Conservation (phyloP, 345 rosid species). For the Gossypium australe region DNA sequence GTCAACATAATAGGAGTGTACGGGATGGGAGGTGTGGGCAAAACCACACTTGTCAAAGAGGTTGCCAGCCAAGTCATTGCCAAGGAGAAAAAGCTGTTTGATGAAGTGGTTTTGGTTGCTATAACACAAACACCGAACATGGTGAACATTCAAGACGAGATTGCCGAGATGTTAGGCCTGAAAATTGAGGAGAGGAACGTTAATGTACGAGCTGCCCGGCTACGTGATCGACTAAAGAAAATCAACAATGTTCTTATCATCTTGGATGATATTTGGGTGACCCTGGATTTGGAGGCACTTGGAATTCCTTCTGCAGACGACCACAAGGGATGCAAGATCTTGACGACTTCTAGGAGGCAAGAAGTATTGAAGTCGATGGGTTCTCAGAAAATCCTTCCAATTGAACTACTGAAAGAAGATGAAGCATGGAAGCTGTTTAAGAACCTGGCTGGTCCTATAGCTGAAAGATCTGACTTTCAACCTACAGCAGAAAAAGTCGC, state of each 20-base stretch:
- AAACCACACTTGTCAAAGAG: not conserved
- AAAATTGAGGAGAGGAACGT: not conserved
- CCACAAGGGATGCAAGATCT: conserved; percentile 13
- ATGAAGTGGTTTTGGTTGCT: not conserved
- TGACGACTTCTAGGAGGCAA: conserved; percentile 9
- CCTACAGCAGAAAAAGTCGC: conserved; percentile 10
- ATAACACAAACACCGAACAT: not conserved
- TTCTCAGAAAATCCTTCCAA: not conserved
- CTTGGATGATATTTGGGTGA: not conserved
- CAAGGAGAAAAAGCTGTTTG: not conserved
- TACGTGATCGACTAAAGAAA: not conserved
- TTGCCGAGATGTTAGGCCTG: not conserved
- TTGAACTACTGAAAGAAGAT: not conserved
- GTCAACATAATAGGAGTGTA: not conserved
- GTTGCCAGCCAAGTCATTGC: not conserved
- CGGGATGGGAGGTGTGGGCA: not conserved
- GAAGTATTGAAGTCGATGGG: conserved; percentile 11
- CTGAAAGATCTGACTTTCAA: not conserved
- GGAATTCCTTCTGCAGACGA: not conserved
- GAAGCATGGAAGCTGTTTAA: conserved; percentile 24
- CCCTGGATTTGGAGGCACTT: not conserved
- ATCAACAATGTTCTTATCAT: not conserved
- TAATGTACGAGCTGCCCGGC: not conserved
- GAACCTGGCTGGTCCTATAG: not conserved
- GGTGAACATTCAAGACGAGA: not conserved